Evolutionary conservation across 495 filamentous ascomycete species (phyloP), one percentile per base, ranked within the genome.

Genomic region (Podospora tetraspora): DNA sequence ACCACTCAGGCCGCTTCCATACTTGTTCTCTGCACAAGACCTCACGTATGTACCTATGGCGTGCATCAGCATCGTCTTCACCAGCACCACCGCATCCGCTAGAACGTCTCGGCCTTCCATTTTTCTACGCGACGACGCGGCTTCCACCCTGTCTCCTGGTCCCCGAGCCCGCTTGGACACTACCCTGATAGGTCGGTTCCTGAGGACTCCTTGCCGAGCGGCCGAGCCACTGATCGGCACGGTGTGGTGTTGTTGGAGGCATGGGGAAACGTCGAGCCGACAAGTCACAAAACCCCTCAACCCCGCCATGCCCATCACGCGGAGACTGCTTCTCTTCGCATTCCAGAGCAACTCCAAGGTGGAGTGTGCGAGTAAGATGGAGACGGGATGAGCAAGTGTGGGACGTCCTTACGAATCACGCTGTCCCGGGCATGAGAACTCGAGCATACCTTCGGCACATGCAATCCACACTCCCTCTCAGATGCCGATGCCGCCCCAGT

Each of bases 21-120:
- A 52, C 43, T 52, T 52, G 43, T 52, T 52, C 43, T 52, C 43
- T 52, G 43, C 43, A 52, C 43, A 52, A 52, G 43, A 52, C 43
- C 7, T 7, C 62, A 66, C 32, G 64, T 57, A 59, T 58, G 67
- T 37, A 29, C 58, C 61, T 59, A 70, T 70, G 68, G 64, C 68
- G 68, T 70, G 68, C 68, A 66, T 63, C 21, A 61, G 57, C 58
- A 27, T 24, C 52, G 23, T 24, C 58, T 24, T n/a, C n/a, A 11
- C 16, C 62, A 23, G 43, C 30, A 29, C 34, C 32, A 37, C 23
- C 19, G 21, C 29, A 22, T 37, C 62, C 34, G 19, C 62, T 43
- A 27, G 19, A 30, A 19, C 25, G n/a, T 27, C 52, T 25, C 27
- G 19, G 25, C 52, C 34, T 64, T 30, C 62, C 34, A 23, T 64